Evolutionary conservation across 2,329 filamentous ascomycete species (phyloP).

Genomic region (Scedosporium boydii): DNA sequence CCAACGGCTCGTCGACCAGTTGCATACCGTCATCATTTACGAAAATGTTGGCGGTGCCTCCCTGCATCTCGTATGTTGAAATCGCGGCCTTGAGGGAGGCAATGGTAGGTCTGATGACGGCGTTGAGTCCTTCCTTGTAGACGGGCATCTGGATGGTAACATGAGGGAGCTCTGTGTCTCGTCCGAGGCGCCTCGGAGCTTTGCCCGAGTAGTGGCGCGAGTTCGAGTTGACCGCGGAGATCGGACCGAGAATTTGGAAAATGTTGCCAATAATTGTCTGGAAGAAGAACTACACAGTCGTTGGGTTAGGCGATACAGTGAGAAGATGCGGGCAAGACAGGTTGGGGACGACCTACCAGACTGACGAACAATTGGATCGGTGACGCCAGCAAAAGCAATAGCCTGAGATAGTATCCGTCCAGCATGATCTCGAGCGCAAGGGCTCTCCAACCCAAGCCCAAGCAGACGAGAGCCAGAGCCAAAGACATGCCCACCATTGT

Average conservation of each 20-base stretch:
- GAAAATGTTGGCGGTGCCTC: constrained; percentile 41
- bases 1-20: constrained; percentile 32
- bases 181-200: constrained; percentile 19
- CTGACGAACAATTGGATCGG: constrained; percentile 50
- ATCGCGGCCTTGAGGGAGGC: constrained; percentile 38
- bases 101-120: constrained; percentile 38
- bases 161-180: constrained; percentile 26
- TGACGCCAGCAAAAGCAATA: constrained; percentile 41
- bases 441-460: constrained; percentile 46
- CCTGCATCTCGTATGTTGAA: constrained; percentile 37
- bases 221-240: constrained; percentile 31
- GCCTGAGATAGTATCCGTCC: constrained; percentile 42
- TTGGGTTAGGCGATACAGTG: not conserved
- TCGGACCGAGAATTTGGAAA: constrained; percentile 39
- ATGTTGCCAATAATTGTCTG: constrained; percentile 27
- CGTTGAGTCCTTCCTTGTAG: constrained; percentile 27
- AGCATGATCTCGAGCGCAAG: constrained; percentile 44
- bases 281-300: constrained; percentile 30
- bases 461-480: constrained; percentile 37
- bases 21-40: constrained; percentile 56
- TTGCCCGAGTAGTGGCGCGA: constrained; percentile 34
- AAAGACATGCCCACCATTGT: constrained; percentile 43
- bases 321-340: too few species aligned
- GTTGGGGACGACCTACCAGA: constrained; percentile 17
- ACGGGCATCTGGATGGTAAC: constrained; percentile 37